Base-by-base conservation (phyloP, 345 rosid species). In the Linum usitatissimum region DNA sequence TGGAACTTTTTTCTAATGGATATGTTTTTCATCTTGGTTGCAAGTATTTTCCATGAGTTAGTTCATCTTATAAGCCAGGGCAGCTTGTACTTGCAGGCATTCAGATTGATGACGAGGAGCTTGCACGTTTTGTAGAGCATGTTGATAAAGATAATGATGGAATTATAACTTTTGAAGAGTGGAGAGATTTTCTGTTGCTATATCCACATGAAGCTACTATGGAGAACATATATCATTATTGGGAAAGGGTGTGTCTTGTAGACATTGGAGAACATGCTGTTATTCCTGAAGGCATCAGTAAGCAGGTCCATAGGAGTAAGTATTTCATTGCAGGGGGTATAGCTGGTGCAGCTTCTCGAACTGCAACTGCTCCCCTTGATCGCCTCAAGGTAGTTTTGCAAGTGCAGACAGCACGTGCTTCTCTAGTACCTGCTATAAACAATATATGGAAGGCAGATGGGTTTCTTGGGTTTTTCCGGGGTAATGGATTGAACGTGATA, bases 171-270 rank as follows among this genome's bases (percentile, higher is more conserved):
- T 91, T 91, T 68, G 94, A 87, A 65, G 97, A 87, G 67, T 91
- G 97, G 97, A 84, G 96, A 64, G 97, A 91, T 75, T 91, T 91
- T 77, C 94, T 91, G 57, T 73, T 91, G 70, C 67, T 88, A 5
- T 87, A 86, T 74, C 97, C 96, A 19, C 97, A 91, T n/a, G 97
- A 91, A 66, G 96, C 97, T 53, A 88, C 97, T 18, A 84, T 91
- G 13, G 96, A 88, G 66, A 91, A 91, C 68, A 91, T 91, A 62
- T 91, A 86, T 61, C 96, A 80, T 66, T 86, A 91, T 58, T 80
- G 84, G 79, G 96, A 87, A 78, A 88, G 93, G 78, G 87, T 84
- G 30, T 87, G 95, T 66, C 89, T 81, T 61, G 87, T 87, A 42
- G 97, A 87, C 70, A 87, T 90, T 65, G 96, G 97, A 60, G 97